A percentile compares a stretch with the other conserved stretches of the same genome.
These are phyloP conservation scores for Iris macrosiphon DNA, from an alignment of 106 monocot species.

Conservation along the genomic window DNA sequence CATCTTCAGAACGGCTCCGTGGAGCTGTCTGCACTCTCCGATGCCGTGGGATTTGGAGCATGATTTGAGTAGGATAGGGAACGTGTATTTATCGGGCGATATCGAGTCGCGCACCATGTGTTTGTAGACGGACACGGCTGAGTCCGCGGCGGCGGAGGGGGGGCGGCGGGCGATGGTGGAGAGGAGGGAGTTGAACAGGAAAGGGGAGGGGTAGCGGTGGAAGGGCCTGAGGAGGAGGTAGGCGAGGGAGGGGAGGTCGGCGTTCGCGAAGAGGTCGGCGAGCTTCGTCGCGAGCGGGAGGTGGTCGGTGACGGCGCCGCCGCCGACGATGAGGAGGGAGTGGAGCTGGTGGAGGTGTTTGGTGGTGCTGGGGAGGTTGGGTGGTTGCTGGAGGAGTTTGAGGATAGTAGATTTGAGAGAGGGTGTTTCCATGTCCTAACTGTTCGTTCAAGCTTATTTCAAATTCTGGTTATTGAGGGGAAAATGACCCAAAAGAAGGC, in stretches of 20 bases:
- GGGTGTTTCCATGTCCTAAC: too few relatives aligned
- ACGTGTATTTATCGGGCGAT: conserved; percentile 41
- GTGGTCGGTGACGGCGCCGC: conserved; percentile 25
- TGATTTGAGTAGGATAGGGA: conserved; percentile 37
- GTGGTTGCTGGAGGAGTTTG: conserved; percentile 21
- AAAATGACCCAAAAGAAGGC: too few relatives aligned
- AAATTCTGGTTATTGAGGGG: too few relatives aligned
- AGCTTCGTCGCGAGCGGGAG: conserved; percentile 18
- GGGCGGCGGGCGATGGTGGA: conserved; percentile 14
- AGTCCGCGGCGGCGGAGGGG: too few relatives aligned
- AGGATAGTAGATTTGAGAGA: conserved; percentile 22
- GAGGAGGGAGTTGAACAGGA: conserved; percentile 45
- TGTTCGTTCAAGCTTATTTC: too few relatives aligned
- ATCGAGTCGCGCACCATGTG: conserved; percentile 15
- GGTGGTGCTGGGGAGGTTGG: not conserved
- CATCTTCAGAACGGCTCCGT: conserved; percentile 22
- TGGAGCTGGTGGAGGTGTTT: conserved; percentile 29
- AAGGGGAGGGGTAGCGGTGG: conserved; percentile 25
- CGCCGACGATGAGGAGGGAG: conserved; percentile 41
- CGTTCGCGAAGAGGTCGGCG: conserved; percentile 13
- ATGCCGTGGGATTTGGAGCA: conserved; percentile 33
- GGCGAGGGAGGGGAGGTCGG: conserved; percentile 11
- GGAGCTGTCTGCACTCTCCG: conserved; percentile 37
- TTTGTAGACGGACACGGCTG: conserved; percentile 25
- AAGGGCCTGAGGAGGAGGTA: conserved; percentile 34